Evolutionary conservation across 176 grass and related monocot genomes (phyloP), one percentile per base, ranked within the genome.

Genomic region (Musa beccarii): DNA sequence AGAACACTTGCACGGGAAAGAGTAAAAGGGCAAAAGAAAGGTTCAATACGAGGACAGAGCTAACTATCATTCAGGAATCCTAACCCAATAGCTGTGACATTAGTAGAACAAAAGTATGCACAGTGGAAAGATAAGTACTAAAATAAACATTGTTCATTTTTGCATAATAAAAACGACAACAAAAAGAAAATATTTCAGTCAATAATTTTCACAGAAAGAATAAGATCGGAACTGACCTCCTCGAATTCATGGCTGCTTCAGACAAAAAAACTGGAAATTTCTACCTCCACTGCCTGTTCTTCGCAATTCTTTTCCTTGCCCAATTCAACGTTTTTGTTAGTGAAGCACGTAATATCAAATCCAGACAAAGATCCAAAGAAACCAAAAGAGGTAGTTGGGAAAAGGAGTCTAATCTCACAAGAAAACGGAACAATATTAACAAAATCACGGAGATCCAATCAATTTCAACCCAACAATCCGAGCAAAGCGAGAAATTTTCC

Each of bases 171-270:
- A 59, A 71, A 71, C 2, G 43, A 4, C 49, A 10, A 1, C 13
- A 43, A 43, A 43, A 43, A 43, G 4, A 5, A 43, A 43, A 43
- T 43, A 4, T 43, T 43, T 43, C 34, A 43, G 3, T 43, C 34
- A 5, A 5, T 43, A 43, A 6, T 43, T 43, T 43, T 0, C 4
- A 43, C 34, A 43, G 34, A 43, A 43, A 43, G 3, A 43, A 43
- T 3, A 43, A 43, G 34, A 43, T 43, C 34, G 34, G 34, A 43
- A 50, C 82, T 79, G 78, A 89, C 90, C 90, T 81, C 75, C 90
- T 87, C 51, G 87, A 25, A 80, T 89, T 93, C 90, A 87, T 90
- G 75, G 79, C 61, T 75, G 21, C 72, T 16, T 11, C 34, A 68
- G 12, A 0, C 16, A 23, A 43, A 34, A 10, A 34, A 68, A 6